These are phyloP conservation scores for Juncus effusus DNA, from an alignment of 176 grass and related monocot species.

Conservation along the genomic window DNA sequence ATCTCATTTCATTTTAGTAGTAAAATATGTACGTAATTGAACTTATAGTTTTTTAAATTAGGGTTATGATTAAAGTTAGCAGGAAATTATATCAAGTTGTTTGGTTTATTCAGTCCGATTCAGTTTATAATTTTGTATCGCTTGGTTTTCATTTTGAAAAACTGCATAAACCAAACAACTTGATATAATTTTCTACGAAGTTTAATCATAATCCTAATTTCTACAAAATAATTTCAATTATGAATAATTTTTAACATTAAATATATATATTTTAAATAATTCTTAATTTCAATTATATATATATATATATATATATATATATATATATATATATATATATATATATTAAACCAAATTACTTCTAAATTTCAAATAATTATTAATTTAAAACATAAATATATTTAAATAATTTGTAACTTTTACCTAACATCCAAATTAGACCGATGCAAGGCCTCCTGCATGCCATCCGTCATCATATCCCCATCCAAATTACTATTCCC, in stretches of 20 bases:
- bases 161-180: no score
- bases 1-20: not conserved
- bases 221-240: not conserved
- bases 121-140: no score
- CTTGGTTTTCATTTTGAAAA: no score
- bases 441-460: constrained; percentile 89
- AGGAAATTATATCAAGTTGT: no score
- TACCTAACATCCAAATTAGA: constrained; percentile 96
- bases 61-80: not conserved
- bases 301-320: no score
- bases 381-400: constrained; percentile 18
- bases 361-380: constrained; percentile 5
- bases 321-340: not conserved
- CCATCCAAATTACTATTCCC: constrained; percentile 34
- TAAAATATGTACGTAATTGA: not conserved
- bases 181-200: no score
- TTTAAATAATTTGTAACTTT: not conserved
- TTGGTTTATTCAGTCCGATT: no score
- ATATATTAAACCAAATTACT: constrained; percentile 16
- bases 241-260: no score
- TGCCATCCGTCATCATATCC: constrained; percentile 73
- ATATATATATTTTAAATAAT: no score
- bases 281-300: no score
- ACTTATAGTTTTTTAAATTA: not conserved
- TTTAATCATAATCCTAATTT: not conserved